These are phyloP conservation scores for Adansonia madagascariensis DNA, from an alignment of 441 rosid species.

Conservation along the genomic window DNA sequence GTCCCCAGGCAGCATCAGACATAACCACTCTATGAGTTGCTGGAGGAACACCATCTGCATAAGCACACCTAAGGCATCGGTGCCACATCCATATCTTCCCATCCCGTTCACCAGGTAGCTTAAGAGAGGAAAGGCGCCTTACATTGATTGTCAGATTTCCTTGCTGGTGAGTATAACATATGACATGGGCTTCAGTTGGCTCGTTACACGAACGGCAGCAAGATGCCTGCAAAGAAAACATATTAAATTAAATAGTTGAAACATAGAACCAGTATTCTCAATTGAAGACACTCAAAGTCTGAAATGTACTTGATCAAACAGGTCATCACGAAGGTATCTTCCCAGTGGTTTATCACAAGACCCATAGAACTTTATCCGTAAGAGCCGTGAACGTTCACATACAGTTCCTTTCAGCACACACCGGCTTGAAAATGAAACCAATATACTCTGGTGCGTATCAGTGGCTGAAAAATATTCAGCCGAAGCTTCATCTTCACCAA, in stretches of 20 bases:
- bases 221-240: constrained; percentile 49
- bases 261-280: constrained; percentile 2
- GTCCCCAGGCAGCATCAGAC: constrained; percentile 85
- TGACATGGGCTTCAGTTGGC: constrained; percentile 82
- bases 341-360: constrained; percentile 96
- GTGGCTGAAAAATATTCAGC: constrained; percentile 69
- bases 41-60: constrained; percentile 84
- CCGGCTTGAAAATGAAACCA: constrained; percentile 88
- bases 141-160: constrained; percentile 94
- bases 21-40: constrained; percentile 89
- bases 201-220: constrained; percentile 73
- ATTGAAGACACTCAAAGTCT: not conserved
- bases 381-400: constrained; percentile 84
- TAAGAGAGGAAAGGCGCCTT: constrained; percentile 61
- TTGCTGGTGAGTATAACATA: constrained; percentile 90
- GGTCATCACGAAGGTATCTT: constrained; percentile 75
- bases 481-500: constrained; percentile 53
- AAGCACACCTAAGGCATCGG: constrained; percentile 86
- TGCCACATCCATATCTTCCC: constrained; percentile 99
- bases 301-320: constrained; percentile 72
- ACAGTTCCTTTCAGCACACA: constrained; percentile 76
- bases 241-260: constrained; percentile 19
- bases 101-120: constrained; percentile 87
- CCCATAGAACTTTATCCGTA: constrained; percentile 90
- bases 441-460: constrained; percentile 83